A percentile compares a stretch with the other conserved stretches of the same genome.
These are phyloP conservation scores for Miscanthus lutarioriparius DNA, from an alignment of 176 grass and related monocot genomes.

Conservation along the genomic window DNA sequence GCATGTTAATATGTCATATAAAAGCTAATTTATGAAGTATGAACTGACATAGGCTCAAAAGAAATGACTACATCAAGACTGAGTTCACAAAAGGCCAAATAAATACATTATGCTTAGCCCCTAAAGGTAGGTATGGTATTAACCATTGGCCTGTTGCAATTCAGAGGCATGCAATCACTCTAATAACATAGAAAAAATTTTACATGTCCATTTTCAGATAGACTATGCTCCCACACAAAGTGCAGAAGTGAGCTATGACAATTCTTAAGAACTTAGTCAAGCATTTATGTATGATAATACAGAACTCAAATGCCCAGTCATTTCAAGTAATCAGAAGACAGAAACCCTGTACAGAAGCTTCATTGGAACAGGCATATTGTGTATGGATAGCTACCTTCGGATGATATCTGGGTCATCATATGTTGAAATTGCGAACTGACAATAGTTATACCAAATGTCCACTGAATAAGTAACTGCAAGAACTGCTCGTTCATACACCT, in stretches of 20 bases:
- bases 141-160: not conserved
- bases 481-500: slow-evolving; percentile 96
- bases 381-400: slow-evolving; percentile 60
- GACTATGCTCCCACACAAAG: not conserved
- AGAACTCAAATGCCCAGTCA: not conserved
- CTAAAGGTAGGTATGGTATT: not conserved
- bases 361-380: not conserved
- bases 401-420: slow-evolving; percentile 91
- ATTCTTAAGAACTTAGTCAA: slow-evolving; percentile 32
- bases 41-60: not conserved
- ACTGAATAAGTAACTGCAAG: slow-evolving; percentile 98
- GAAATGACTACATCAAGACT: not conserved
- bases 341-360: not conserved
- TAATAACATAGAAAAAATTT: not conserved
- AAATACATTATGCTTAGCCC: not conserved
- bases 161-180: not conserved
- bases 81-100: not conserved
- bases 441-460: slow-evolving; percentile 97
- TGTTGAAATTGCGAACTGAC: slow-evolving; percentile 84
- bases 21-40: not conserved
- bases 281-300: slow-evolving; percentile 28
- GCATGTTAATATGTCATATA: not conserved
- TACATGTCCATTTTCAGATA: not conserved
- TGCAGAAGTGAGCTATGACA: slow-evolving; percentile 8
- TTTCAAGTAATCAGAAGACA: slow-evolving; percentile 33